Evolutionary conservation across 805 yeast genomes (phyloP), one percentile per base, ranked within the genome.

Genomic region (Scheffersomyces lignosus): DNA sequence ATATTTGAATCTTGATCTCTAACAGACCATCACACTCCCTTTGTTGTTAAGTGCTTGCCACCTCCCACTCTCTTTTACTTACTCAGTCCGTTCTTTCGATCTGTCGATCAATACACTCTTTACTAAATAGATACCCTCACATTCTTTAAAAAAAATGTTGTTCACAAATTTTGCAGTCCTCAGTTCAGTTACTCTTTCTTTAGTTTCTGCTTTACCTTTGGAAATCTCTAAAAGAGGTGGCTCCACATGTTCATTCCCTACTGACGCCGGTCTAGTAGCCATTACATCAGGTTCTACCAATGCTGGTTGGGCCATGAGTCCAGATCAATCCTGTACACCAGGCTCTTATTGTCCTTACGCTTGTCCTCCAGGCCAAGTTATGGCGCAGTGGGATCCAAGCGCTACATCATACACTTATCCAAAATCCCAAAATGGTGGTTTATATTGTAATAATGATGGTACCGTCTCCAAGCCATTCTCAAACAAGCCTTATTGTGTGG

Each of bases 301-400:
- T 51, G 89, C 73, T 33, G 96, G 96, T 16, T 89, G 96, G 96
- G 96, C 96, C 33, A 72, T 85, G 76, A 76, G 81, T 48, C 79
- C 78, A 34, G 93, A 85, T 59, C 83, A 81, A 51, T 51, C 70
- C 25, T 88, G 96, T 62, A 59, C 80, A 3, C 70, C 83, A 17
- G 95, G 93, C n/a, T 64, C 71, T 20, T 89, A 81, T 76, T 88
- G 96, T 62, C 96, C 95, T 20, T 89, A 83, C 60, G 96, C 96
- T 13, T 88, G 96, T 58, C 80, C 88, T 13, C 85, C 96, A 27
- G 96, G 96, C 40, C 78, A 85, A 59, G 60, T 88, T 37, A 81
- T 83, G 83, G 86, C 81, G 20, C 96, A 88, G 62, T 88, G 96
- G 96, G 93, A 89, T 54, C 80, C 88, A 4, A 44, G 58, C 4